Evolutionary conservation across 805 yeast species (phyloP), one percentile per base, ranked within the genome.

Genomic region (Saturnispora zaruensis): DNA sequence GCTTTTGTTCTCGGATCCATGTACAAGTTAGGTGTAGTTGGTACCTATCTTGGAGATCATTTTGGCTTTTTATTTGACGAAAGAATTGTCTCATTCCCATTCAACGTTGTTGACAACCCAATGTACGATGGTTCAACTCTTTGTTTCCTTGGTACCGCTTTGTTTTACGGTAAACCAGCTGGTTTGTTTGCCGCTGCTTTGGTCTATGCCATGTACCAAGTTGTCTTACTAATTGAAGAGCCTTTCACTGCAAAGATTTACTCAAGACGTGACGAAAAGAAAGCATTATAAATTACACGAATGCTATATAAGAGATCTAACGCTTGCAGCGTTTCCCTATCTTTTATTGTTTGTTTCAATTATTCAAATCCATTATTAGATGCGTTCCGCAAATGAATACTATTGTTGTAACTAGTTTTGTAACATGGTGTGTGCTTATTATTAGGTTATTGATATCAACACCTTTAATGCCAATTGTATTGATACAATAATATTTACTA

Each of bases 11-110:
- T 85, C 30, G 69, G 82, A 28, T 87, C 96, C 21, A 91, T 93
- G 98, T 91, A 80, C 71, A 84, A 84, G 13, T 74, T 93, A 56
- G 99, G 99, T 23, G 79, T 93, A 53, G 91, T 96, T 13, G 99
- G 99, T 23, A 93, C 99, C 9, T 93, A 93, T 62, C 70, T 93
- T 53, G 99, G 99, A 41, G 99, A 93, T 67, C 95, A 93, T 70
- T 93, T 93, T 68, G 98, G 98, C 1, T 90, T 93, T 60, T 76
- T 93, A 59, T 93, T 91, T 93, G 81, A 82, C 54, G 78, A 86
- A 55, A 78, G 96, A 62, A 96, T 93, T 52, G 84, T 91, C 16
- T 81, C 85, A 1, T 93, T 93, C 77, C 99, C 99, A 14, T 93
- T 93, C 77, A 90, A 82, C 60, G 79, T 90, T 50, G 77, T 82